Conservation (phyloP, 2,329 filamentous ascomycete genomes). For the Fusarium tuaranense region DNA sequence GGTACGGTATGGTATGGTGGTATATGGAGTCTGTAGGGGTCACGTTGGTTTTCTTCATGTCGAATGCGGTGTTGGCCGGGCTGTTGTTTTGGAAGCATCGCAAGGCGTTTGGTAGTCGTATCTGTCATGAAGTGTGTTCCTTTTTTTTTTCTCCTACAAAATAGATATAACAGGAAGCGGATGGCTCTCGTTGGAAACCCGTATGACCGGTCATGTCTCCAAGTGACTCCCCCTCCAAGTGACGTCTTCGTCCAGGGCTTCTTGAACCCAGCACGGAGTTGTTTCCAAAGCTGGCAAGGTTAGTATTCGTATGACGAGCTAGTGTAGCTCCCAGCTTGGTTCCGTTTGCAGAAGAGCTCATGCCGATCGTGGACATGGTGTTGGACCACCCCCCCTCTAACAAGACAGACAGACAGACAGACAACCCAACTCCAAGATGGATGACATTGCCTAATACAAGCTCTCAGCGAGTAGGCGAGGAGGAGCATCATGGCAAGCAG, state of each 20-base stretch:
- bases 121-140: slow-evolving; percentile 8
- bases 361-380: background rate
- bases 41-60: background rate
- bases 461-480: background rate
- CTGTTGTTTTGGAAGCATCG: slow-evolving; percentile 24
- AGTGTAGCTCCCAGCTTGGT: background rate
- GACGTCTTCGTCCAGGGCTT: background rate
- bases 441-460: background rate
- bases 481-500: background rate
- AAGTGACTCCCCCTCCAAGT: background rate
- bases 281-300: background rate
- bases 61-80: background rate
- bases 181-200: background rate
- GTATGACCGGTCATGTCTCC: background rate
- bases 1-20: background rate
- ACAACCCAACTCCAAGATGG: background rate
- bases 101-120: slow-evolving; percentile 27
- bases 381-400: background rate
- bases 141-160: background rate
- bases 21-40: background rate
- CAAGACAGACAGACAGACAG: background rate
- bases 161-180: slow-evolving; percentile 14
- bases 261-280: background rate
- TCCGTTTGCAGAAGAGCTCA: background rate
- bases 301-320: background rate